phyloP scores from a whole-genome alignment of 1,139 yeast genomes.

The Geotrichum candidum region DNA sequence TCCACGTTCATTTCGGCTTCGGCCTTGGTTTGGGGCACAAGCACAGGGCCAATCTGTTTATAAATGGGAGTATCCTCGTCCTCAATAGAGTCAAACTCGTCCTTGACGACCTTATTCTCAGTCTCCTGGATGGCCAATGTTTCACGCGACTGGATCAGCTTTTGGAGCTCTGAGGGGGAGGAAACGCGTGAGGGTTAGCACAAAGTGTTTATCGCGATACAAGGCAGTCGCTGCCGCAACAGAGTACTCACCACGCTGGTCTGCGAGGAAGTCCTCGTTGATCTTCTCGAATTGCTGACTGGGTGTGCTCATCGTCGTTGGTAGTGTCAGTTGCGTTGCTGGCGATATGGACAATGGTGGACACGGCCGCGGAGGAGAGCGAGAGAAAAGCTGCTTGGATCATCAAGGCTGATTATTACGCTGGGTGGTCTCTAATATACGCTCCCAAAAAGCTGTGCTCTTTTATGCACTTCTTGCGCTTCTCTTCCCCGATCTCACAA shows the following conservation, averaged over 20 bases:
- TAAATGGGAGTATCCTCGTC: constrained; percentile 62
- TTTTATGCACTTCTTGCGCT: background rate
- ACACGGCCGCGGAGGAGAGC: background rate
- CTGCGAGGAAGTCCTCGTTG: constrained; percentile 30
- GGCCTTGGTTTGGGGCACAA: constrained; percentile 75
- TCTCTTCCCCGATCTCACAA: background rate
- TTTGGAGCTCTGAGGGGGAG: constrained; percentile 6
- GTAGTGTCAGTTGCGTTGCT: background rate
- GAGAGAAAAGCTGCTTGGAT: background rate
- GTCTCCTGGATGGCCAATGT: constrained; percentile 62
- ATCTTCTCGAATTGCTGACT: constrained; percentile 25
- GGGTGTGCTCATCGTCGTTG: constrained; percentile 6
- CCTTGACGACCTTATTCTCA: constrained; percentile 86
- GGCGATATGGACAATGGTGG: constrained; percentile 4
- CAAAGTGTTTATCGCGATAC: background rate
- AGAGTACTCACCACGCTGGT: constrained; percentile 29
- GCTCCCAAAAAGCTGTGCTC: background rate
- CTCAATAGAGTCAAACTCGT: constrained; percentile 27
- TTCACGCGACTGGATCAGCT: constrained; percentile 42
- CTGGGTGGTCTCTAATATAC: background rate
- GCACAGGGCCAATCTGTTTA: constrained; percentile 86
- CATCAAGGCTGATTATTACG: background rate
- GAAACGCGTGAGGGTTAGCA: background rate
- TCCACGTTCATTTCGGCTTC: constrained; percentile 81
- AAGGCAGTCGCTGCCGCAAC: background rate